Percentiles rank a stretch among this genome's conserved stretches.
phyloP scores from a whole-genome alignment of 2,329 filamentous ascomycete genomes.

The Xylariales sp. region DNA sequence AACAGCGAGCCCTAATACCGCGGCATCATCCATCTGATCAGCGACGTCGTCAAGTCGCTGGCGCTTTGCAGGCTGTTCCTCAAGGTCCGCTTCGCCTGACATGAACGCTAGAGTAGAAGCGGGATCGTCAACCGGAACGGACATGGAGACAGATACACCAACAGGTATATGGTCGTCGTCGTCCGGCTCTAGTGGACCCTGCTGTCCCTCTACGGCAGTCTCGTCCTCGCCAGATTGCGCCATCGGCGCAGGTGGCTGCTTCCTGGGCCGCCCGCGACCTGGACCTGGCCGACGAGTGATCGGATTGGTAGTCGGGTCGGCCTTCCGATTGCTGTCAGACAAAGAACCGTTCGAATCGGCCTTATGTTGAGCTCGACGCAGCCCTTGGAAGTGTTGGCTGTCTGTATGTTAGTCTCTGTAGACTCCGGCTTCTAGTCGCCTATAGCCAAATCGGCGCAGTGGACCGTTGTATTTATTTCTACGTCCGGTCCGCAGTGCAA shows the following conservation, averaged over 20 bases:
- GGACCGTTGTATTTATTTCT: not conserved
- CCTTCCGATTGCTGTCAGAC: conserved; percentile 31
- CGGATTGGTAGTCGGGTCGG: conserved; percentile 51
- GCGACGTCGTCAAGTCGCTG: conserved; percentile 22
- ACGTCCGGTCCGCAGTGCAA: no score
- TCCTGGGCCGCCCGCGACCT: conserved; percentile 50
- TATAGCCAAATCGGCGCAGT: not conserved
- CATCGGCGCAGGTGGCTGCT: conserved; percentile 28
- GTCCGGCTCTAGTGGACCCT: conserved; percentile 3
- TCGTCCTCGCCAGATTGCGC: conserved; percentile 3
- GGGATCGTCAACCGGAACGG: conserved; percentile 11
- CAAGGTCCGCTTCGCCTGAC: conserved; percentile 16
- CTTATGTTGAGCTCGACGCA: conserved; percentile 52
- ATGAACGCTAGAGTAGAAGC: conserved; percentile 16
- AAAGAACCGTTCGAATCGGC: conserved; percentile 34
- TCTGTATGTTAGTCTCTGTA: conserved; percentile 7
- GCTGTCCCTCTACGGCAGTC: conserved; percentile 1
- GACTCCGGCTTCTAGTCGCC: not conserved
- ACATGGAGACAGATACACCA: not conserved
- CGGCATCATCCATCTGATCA: conserved; percentile 20
- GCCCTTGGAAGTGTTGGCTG: conserved; percentile 59
- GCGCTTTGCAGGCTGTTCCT: conserved; percentile 27
- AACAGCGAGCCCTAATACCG: conserved; percentile 23
- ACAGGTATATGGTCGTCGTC: not conserved
- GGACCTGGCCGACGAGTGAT: conserved; percentile 58